Base-by-base conservation (phyloP, 2,329 filamentous ascomycete genomes). In the Elsinoe fawcettii region DNA sequence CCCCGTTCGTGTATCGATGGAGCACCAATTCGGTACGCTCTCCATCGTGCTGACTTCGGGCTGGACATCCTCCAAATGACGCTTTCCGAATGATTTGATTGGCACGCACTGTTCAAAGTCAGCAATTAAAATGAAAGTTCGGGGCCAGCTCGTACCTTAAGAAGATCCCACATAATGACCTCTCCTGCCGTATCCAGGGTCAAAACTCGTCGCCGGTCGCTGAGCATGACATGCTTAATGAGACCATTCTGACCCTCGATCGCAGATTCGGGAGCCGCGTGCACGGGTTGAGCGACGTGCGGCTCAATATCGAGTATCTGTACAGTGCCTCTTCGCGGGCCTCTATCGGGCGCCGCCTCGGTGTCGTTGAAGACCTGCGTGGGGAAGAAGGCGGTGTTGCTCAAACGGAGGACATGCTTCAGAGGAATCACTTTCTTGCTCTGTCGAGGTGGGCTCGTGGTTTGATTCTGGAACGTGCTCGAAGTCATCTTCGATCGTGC, bases 231-330 rank as follows among this genome's bases (percentile, higher is more conserved):
- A 70, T 96, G 88, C 71, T 97, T 99, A 60, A 97, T 90, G 55
- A 99, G 75, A 8, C 93, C 93, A 72, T 96, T 92, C 66, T 96
- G 91, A 1, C 93, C 93, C 71, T 96, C 90, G 49, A 99, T 93
- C 1, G 75, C 70, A 54, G 74, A 72, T 47, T 79, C 77, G n/a
- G 77, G 77, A 46, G 74, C 66, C 16, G 61, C 61, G 44, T 74
- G 67, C 7, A 75, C 66, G 2, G 76, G 72, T 12, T 72, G 67
- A 20, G 68, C 61, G 2, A 65, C 58, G 4, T 61, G 61, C 9
- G 66, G 62, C 55, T 71, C 66, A 9, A 66, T 47, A 30, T 67
- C 66, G 1, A 57, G 51, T 20, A 58, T 60, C 25, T 51, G 55
- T 12, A 34, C 59, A 30, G 30, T 54, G 16, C 44, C 56, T 56